Base-by-base conservation (phyloP, 1,284 basidiomycete genomes). In the Somion occarium region DNA sequence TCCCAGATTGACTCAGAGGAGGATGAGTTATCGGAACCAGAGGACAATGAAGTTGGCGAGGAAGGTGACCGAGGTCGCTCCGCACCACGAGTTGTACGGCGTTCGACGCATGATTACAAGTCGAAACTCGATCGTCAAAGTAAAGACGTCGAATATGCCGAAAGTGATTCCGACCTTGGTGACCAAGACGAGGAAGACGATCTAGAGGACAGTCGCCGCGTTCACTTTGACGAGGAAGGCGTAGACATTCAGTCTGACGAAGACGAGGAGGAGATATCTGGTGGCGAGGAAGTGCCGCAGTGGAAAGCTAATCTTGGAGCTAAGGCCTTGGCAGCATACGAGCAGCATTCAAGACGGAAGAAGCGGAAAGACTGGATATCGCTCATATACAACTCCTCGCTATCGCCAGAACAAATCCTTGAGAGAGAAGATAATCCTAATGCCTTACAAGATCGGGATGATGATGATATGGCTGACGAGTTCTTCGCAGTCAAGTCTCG, bases 231-330 rank as follows among this genome's bases (percentile, higher is more conserved):
- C 18, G 76, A 78, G 3, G 74, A 79, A 9, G 57, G 55, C 5
- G 56, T 76, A n/a, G 76, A 84, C 45, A 71, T 85, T 50, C 70
- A 74, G 37, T 76, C 73, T 3, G 71, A 69, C 25, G 70, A 68
- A 11, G 75, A 75, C 9, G 58, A 70, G n/a, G 76, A 74, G 11
- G 74, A 73, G 3, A 68, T 18, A 9, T 54, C 69, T 1, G 72
- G 67, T 2, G 73, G 68, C 5, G 70, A 72, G 25, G 68, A 68
- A 43, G 71, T 73, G 54, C 91, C 91, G 0, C 72, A 72, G 56
- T 96, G 92, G 93, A 96, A 95, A 69, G 63, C 67, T n/a, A 78
- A 88, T 60, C 73, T 96, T 1, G 73, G 81, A 0, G 71, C 73
- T 15, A 77, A 79, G 49, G 91, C 91, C 0, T 71, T 75, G 12